Evolutionary conservation across 2,329 filamentous ascomycete genomes (phyloP).

Genomic region (Capronia americana): DNA sequence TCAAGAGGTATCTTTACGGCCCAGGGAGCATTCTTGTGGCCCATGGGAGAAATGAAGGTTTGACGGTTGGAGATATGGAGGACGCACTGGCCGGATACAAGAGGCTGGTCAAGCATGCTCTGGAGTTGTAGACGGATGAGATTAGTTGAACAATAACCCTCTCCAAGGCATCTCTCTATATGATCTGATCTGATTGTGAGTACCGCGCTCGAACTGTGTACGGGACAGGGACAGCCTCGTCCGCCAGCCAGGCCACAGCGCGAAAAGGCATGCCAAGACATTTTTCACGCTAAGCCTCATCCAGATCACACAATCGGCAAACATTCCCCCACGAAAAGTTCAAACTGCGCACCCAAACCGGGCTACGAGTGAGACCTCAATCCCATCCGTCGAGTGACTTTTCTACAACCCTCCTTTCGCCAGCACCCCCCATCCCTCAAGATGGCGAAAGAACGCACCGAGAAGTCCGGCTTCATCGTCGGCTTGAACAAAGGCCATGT

Average conservation of each 20-base stretch:
- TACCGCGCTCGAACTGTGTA: too few relatives aligned
- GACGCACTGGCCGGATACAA: constrained; percentile 80
- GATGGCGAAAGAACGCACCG: constrained; percentile 57
- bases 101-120: constrained; percentile 60
- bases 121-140: constrained; percentile 20
- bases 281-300: not conserved
- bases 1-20: constrained; percentile 66
- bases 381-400: constrained; percentile 13
- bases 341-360: constrained; percentile 15
- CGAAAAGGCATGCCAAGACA: constrained; percentile 24
- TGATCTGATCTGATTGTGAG: not conserved
- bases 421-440: constrained; percentile 43
- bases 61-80: constrained; percentile 77
- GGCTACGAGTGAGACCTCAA: constrained; percentile 6
- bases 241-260: not conserved
- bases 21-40: constrained; percentile 80
- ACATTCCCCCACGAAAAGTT: constrained; percentile 25
- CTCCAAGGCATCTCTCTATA: too few relatives aligned
- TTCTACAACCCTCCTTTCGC: constrained; percentile 15
- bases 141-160: not conserved
- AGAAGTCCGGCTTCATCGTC: constrained; percentile 59
- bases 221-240: too few relatives aligned
- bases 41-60: constrained; percentile 80
- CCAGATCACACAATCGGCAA: constrained; percentile 29
- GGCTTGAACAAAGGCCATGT: constrained; percentile 72